Base-by-base conservation (phyloP, 306 rosid species). In the Cicer arietinum region DNA sequence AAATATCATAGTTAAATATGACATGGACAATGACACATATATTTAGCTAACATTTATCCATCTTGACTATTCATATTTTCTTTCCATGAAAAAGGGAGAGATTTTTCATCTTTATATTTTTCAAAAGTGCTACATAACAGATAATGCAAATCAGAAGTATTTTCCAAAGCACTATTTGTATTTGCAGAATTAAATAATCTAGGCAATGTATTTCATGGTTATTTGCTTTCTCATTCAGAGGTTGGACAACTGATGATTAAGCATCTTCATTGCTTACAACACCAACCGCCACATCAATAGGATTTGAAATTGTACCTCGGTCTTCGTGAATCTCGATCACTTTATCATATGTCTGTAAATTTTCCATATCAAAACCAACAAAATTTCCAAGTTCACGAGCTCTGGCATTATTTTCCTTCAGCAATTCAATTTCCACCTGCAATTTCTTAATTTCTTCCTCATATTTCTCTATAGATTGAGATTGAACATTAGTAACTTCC, bases 361-460 rank as follows among this genome's bases (percentile, higher is more conserved):
- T 58, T 53, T 78, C 95, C 62, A 60, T 81, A 80, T 70, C 91
- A 75, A 80, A 77, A 80, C 74, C 50, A 57, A 74, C 69, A 22
- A 79, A 53, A 58, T 79, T 75, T 74, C 68, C 78, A 81, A 83
- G 77, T 81, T 77, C 82, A 4, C 78, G 81, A 82, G 84, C 73
- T 69, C 60, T 80, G 13, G 40, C 50, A 30, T 58, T 69, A 43
- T 83, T 90, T 75, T 77, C 83, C 79, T 84, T 90, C 72, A 94
- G 84, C 70, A 7, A 73, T 82, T 90, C 91, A 76, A 92, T 80
- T 89, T 94, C 95, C 90, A 78, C 67, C 82, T 72, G 84, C 84
- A 92, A 88, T 71, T 81, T 88, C 77, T 84, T 92, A 56, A 92
- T 84, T 77, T 94, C 91, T 84, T 94, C 96, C 89, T 89, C 88